Base-by-base conservation (phyloP, 2,329 filamentous ascomycete genomes). In the Tolypocladium capitatum region DNA sequence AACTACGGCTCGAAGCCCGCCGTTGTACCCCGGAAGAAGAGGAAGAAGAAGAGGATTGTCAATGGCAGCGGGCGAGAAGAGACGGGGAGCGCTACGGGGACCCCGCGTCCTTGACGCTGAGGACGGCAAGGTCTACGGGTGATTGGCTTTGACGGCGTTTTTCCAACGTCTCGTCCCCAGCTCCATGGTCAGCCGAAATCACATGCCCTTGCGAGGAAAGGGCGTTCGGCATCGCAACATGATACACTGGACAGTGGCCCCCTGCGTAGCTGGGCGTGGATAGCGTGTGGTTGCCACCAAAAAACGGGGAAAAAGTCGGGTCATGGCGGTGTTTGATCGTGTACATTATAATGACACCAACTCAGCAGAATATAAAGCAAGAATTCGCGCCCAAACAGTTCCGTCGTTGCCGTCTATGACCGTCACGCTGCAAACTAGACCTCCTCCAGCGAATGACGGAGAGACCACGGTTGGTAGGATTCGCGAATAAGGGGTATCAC, bases 1-100 rank as follows among this genome's bases (percentile, higher is more conserved):
- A 78, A 78, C 49, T 89, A 89, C 58, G 86, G 86, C 20, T 73
- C 76, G 5, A 86, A 82, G 58, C 87, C 88, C 1, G 83, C 81
- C n/a, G 83, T 91, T 5, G 71, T 90, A 18, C 76, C 80, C 1
- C 71, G 75, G 46, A 81, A 74, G 59, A 89, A 83, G 70, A 86
- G 83, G 64, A 89, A 85, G 72, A 88, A 83, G 75, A 87, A 82
- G 70, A 79, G 74, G 60, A 67, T 72, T 28, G 62, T 71, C 44
- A 77, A 79, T 42, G 76, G 76, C 4, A 63, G 65, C 34, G 64
- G 66, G 2, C 61, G 71, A n/a, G 74, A 77, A 55, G 75, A 76
- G 46, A 80, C 76, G 1, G 75, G 73, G 3, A 80, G 79, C 54
- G 74, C 75, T 0, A 72, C 75, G 2, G 80, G 75, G 1, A 84